These are phyloP conservation scores for Wickerhamiella pararugosa DNA, from an alignment of 1,139 yeast genomes.

Conservation along the genomic window DNA sequence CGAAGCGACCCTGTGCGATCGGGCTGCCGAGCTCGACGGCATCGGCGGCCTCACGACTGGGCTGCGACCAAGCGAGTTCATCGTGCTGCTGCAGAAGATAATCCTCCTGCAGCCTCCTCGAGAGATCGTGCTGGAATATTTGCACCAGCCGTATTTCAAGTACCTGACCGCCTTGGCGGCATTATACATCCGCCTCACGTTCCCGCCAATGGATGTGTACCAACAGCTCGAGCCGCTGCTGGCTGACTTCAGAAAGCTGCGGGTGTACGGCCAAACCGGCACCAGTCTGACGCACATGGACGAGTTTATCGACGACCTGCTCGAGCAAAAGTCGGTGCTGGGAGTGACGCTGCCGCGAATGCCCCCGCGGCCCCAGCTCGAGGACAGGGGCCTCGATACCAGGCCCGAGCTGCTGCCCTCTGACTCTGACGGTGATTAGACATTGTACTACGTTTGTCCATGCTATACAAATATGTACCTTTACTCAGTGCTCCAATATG, in stretches of 20 bases:
- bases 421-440: too few relatives aligned
- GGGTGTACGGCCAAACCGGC: conserved; percentile 22
- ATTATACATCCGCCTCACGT: conserved; percentile 40
- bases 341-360: background rate
- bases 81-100: conserved; percentile 48
- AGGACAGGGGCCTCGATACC: background rate
- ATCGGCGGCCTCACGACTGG: conserved; percentile 37
- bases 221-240: conserved; percentile 36
- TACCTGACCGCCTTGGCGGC: conserved; percentile 50
- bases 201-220: conserved; percentile 34
- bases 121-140: conserved; percentile 38
- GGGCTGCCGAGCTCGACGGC: conserved; percentile 28
- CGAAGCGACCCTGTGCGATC: conserved; percentile 35
- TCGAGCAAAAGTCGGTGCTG: conserved; percentile 19
- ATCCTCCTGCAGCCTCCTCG: conserved; percentile 46
- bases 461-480: background rate
- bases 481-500: conserved; percentile 67
- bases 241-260: conserved; percentile 41
- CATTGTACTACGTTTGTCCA: background rate
- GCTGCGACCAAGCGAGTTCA: conserved; percentile 44
- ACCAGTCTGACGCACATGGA: conserved; percentile 37
- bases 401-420: too few relatives aligned
- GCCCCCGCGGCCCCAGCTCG: background rate
- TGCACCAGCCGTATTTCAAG: conserved; percentile 47
- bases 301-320: conserved; percentile 41